phyloP scores from a whole-genome alignment of 345 rosid species.

The Salix brachista region DNA sequence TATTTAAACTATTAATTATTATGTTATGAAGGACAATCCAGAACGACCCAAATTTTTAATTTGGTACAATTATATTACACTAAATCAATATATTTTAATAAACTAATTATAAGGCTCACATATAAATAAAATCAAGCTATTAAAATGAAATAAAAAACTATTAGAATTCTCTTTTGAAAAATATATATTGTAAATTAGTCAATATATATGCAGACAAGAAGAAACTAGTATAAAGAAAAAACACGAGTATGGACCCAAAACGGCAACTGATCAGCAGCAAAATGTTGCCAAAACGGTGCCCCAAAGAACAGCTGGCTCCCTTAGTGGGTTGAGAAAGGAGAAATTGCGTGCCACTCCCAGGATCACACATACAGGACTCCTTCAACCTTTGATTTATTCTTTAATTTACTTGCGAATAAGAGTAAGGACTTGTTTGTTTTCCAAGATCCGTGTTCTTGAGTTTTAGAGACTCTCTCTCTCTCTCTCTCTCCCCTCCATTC shows the following conservation, averaged over 20 bases:
- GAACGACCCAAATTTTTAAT: no score
- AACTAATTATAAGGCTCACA: no score
- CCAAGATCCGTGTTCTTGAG: background rate
- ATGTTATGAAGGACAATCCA: no score
- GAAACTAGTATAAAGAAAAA: background rate
- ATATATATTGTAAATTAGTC: no score
- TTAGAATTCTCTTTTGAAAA: no score
- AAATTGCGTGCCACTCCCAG: background rate
- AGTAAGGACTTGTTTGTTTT: background rate
- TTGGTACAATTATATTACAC: no score
- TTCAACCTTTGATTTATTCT: constrained; percentile 6
- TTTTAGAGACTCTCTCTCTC: background rate
- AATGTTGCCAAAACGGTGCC: background rate
- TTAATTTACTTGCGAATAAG: background rate
- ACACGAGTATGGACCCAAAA: background rate
- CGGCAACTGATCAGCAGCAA: background rate
- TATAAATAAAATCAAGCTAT: no score
- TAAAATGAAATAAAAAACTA: no score
- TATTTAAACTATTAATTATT: no score
- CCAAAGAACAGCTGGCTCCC: background rate
- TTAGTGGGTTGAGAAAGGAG: background rate
- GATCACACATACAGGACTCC: background rate
- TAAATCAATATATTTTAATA: no score
- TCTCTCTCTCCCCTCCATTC: background rate
- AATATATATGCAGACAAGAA: no score